Percentiles rank a stretch among this genome's conserved stretches.
Evolutionary conservation across 371 early-diverging fungal genomes (phyloP).

Genomic region (Mucor ambiguus): DNA sequence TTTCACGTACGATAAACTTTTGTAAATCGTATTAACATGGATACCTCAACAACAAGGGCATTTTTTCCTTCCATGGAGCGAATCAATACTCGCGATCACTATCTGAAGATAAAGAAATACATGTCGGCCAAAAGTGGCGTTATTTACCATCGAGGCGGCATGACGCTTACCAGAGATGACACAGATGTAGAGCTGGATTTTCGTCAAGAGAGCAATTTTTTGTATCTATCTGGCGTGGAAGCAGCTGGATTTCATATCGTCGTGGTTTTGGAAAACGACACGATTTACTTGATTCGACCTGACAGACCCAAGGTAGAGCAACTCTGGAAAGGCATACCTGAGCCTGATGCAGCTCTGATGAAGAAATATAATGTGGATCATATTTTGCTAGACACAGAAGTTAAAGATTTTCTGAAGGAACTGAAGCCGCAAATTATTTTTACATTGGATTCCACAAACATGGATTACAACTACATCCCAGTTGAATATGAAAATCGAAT

Average conservation of each 20-base stretch:
- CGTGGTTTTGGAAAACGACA: conserved; percentile 35
- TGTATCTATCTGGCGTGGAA: conserved; percentile 60
- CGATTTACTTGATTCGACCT: conserved; percentile 51
- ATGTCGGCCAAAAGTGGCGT: conserved; percentile 16
- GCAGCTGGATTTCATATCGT: conserved; percentile 55
- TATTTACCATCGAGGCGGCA: conserved; percentile 43
- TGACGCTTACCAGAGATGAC: conserved; percentile 40
- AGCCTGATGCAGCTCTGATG: conserved; percentile 36
- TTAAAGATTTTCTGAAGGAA: conserved; percentile 28
- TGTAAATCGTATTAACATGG: no score
- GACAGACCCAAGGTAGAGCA: conserved; percentile 40
- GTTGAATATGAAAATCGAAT: background rate
- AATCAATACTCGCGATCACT: conserved; percentile 7
- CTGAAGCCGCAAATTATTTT: conserved; percentile 38
- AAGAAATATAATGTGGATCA: conserved; percentile 55
- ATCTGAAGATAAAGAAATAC: conserved; percentile 15
- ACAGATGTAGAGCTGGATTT: conserved; percentile 59
- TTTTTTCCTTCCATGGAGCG: background rate
- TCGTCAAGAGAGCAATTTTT: conserved; percentile 61
- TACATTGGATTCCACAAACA: conserved; percentile 24
- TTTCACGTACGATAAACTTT: no score
- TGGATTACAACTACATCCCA: conserved; percentile 5
- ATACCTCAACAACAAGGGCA: background rate
- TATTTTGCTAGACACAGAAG: conserved; percentile 33
- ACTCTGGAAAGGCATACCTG: conserved; percentile 58